Percentiles rank a stretch among this genome's conserved stretches.
phyloP scores from a whole-genome alignment of 2,329 filamentous ascomycete species.

The Gnomoniopsis smithogilvyi region DNA sequence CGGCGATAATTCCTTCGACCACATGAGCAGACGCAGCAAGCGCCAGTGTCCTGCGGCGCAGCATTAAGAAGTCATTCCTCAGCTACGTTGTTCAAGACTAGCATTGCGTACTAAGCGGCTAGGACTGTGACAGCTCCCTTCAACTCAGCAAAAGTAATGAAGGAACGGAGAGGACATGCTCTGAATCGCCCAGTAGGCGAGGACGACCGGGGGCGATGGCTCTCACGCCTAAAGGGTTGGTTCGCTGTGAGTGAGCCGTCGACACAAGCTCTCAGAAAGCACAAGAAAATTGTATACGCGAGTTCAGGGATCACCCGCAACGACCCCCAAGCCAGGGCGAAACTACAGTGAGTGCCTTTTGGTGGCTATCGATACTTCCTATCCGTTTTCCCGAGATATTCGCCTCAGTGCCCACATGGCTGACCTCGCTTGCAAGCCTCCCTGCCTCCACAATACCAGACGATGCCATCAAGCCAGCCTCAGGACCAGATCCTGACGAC shows the following conservation, averaged over 20 bases:
- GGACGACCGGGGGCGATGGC: constrained; percentile 33
- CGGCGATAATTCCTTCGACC: no score
- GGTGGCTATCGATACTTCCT: no score
- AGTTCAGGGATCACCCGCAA: constrained; percentile 41
- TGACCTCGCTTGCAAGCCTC: constrained; percentile 18
- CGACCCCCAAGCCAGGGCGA: constrained; percentile 41
- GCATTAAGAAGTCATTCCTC: no score
- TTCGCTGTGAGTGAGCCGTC: constrained; percentile 48
- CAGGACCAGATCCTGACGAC: constrained; percentile 44
- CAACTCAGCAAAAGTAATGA: no score
- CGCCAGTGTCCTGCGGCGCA: no score
- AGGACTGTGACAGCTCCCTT: no score
- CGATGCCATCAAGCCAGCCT: constrained; percentile 42
- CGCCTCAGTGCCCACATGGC: not conserved
- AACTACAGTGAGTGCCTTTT: constrained; percentile 33
- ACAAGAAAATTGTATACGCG: constrained; percentile 40
- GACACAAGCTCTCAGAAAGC: constrained; percentile 43
- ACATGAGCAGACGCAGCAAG: no score
- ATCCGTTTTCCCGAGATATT: not conserved
- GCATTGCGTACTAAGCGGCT: no score
- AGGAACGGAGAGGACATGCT: no score
- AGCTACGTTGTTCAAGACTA: no score
- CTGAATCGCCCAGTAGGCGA: constrained; percentile 22
- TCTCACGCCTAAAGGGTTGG: constrained; percentile 46
- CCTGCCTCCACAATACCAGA: constrained; percentile 43